These are phyloP conservation scores for Persicaria tinctoria DNA, from an alignment of 148 eudicot genomes.

Conservation along the genomic window DNA sequence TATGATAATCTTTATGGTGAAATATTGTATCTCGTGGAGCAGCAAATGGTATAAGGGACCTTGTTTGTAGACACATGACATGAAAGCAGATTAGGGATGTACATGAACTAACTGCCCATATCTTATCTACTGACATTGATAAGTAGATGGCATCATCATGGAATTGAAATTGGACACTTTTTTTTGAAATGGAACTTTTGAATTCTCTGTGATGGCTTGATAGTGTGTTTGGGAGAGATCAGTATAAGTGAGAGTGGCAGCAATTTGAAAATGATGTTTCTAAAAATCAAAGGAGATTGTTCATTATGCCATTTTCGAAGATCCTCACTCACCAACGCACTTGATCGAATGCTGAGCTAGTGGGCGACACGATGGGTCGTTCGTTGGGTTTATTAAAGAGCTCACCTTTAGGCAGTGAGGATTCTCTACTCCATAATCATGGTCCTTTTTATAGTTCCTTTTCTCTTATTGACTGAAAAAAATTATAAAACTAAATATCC, in stretches of 20 bases:
- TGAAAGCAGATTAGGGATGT: neutral
- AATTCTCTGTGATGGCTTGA: neutral
- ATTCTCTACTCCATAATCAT: too few relatives aligned
- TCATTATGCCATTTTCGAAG: neutral
- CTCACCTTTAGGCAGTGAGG: too few relatives aligned
- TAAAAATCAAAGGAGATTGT: neutral
- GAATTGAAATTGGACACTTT: neutral
- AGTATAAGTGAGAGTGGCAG: neutral
- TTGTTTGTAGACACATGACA: too few relatives aligned
- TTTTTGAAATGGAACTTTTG: neutral
- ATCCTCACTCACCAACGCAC: neutral
- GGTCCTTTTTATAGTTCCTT: too few relatives aligned
- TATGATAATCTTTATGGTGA: too few relatives aligned
- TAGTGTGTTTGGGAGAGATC: neutral
- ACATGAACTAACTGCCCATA: neutral
- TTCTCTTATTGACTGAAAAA: too few relatives aligned
- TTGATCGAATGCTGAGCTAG: neutral
- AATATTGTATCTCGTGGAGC: too few relatives aligned
- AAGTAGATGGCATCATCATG: neutral
- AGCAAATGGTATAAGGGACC: too few relatives aligned
- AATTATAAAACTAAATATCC: too few relatives aligned
- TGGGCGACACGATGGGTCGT: neutral
- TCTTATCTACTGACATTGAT: neutral
- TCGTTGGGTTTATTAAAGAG: neutral
- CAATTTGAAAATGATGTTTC: neutral